Conservation (phyloP, 108 stramenopile genomes). For the Cyclostephanos tholiformis region DNA sequence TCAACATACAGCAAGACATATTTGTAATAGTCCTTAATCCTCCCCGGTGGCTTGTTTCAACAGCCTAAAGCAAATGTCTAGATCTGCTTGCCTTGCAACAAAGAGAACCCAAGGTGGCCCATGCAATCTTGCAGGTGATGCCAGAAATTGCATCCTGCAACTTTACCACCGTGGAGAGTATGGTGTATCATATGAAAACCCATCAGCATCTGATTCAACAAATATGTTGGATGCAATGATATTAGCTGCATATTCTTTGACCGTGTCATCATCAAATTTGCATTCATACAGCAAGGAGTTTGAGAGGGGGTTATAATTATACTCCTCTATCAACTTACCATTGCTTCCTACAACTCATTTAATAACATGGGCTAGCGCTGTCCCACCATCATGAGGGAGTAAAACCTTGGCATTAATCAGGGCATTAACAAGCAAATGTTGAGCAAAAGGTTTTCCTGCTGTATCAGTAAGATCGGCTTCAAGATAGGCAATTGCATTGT, state of each 20-base stretch:
- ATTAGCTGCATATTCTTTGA: not conserved
- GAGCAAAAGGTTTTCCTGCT: constrained; percentile 14
- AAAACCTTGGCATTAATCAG: constrained; percentile 51
- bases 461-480: constrained; percentile 37
- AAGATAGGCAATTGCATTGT: constrained; percentile 10
- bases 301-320: not conserved
- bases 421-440: constrained; percentile 29
- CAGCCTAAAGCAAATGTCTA: too few species aligned
- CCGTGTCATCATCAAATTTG: not conserved
- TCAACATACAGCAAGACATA: too few species aligned
- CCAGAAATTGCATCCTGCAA: too few species aligned
- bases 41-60: too few species aligned
- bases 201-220: not conserved
- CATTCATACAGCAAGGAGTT: not conserved
- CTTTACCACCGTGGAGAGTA: too few species aligned
- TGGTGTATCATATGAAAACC: not conserved
- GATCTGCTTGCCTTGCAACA: too few species aligned
- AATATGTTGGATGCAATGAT: not conserved
- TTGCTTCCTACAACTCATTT: not conserved
- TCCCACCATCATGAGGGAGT: constrained; percentile 2
- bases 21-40: too few species aligned
- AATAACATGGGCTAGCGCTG: constrained; percentile 34
- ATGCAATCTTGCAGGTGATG: too few species aligned
- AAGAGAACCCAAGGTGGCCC: too few species aligned
- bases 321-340: not conserved